Conservation (phyloP, 371 early-diverging fungal genomes). For the Haplosporangium sp. region DNA sequence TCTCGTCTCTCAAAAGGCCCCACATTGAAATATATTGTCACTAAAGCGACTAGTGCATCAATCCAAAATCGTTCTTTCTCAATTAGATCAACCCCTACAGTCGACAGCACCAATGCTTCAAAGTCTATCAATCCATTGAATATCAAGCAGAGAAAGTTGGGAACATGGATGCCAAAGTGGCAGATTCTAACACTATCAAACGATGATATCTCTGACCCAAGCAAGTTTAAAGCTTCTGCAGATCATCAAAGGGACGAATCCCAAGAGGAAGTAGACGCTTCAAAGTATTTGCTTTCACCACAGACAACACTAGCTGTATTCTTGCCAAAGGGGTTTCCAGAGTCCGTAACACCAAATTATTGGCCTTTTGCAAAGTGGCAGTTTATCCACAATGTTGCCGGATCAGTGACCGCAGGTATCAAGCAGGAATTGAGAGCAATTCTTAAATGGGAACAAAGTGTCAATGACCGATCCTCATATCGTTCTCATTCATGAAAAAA, state of each 20-base stretch:
- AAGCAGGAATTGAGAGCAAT: background rate
- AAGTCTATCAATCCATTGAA: slow-evolving; percentile 1
- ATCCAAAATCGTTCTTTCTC: background rate
- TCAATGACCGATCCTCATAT: background rate
- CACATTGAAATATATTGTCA: background rate
- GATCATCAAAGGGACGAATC: background rate
- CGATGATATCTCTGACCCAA: slow-evolving; percentile 15
- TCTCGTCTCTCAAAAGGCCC: background rate
- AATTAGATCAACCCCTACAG: background rate
- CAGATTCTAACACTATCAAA: slow-evolving; percentile 26
- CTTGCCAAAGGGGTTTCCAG: slow-evolving; percentile 78
- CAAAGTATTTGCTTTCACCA: slow-evolving; percentile 40
- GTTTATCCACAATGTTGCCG: slow-evolving; percentile 75
- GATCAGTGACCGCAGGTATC: slow-evolving; percentile 76
- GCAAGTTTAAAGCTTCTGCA: slow-evolving; percentile 7
- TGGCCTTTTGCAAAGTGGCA: slow-evolving; percentile 75
- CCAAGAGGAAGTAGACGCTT: slow-evolving; percentile 3
- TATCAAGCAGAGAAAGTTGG: slow-evolving; percentile 28
- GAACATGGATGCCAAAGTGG: slow-evolving; percentile 46
- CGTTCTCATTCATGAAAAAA: background rate
- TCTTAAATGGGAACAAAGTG: background rate
- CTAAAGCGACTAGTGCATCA: background rate
- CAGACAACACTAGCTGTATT: slow-evolving; percentile 62
- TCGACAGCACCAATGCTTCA: background rate
- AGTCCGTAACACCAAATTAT: slow-evolving; percentile 76